These are phyloP conservation scores for Chaetomium cochliodes DNA, from an alignment of 495 filamentous ascomycete genomes.

Conservation along the genomic window DNA sequence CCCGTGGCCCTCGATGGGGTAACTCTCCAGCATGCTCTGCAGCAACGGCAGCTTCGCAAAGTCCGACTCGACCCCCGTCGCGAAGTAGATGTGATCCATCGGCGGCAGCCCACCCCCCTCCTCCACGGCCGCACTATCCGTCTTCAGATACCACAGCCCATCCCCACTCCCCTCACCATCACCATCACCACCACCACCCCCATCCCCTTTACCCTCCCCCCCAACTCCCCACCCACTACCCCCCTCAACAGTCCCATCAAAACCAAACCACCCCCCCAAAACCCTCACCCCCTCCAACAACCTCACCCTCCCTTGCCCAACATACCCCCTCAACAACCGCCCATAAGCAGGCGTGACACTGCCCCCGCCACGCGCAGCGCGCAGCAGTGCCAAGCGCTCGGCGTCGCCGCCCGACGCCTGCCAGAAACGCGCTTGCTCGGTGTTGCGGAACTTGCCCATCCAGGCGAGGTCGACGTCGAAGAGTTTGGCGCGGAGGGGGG, in stretches of 20 bases:
- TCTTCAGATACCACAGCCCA: neutral
- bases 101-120: neutral
- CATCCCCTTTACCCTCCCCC: neutral
- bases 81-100: constrained; percentile 2
- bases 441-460: constrained; percentile 9
- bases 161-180: neutral
- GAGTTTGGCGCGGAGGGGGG: neutral
- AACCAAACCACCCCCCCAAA: neutral
- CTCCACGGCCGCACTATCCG: neutral
- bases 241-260: no score
- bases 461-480: constrained; percentile 1
- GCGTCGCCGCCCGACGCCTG: neutral
- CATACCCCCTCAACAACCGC: neutral
- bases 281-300: neutral
- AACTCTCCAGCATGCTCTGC: neutral
- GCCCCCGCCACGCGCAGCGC: neutral
- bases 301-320: neutral
- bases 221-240: neutral
- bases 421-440: neutral
- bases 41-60: neutral
- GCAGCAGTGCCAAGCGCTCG: neutral
- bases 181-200: neutral
- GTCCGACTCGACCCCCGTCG: neutral
- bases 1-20: neutral
- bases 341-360: neutral